Base-by-base conservation (phyloP, 1,284 basidiomycete genomes). In the Marasmius sp. region DNA sequence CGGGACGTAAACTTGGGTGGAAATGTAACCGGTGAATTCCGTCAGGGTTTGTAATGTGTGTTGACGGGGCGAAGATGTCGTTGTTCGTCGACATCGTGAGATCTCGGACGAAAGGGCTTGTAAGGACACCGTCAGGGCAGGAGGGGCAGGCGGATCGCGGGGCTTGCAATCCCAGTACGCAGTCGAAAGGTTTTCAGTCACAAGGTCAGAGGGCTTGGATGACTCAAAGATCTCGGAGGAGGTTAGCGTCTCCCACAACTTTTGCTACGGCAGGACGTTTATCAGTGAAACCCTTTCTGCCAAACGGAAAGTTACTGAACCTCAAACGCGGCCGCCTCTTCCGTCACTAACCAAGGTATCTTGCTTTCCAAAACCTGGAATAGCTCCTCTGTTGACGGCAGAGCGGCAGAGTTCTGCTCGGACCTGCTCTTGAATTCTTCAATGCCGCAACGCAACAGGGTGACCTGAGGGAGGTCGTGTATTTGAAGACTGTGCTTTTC, bases 21-120 rank as follows among this genome's bases (percentile, higher is more conserved):
- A 84, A 66, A 91, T 79, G 71, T 88, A 89, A 5, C 87, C 87
- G 0, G 87, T 89, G 64, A 89, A 81, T 64, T 87, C 85, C 0
- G 84, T 79, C 45, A 89, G 75, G 0, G 85, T 69, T 66, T 88
- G 81, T 22, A 88, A 70, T 3, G 85, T 84, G 66, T 83, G 79
- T 66, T 87, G 84, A 69, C 77, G 78, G 12, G 71, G 65, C 22
- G 66, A 66, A 68, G 67, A 66, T 61, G 69, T 74, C 48, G 70
- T 37, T 14, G 67, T 70, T n/a, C 64, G 67, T 61, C 65, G 66
- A 60, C 70, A 70, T n/a, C 83, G 79, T 9, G 45, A 49, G 22
- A 88, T 69, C 11, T 79, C 69, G 16, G 71, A 65, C n/a, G 76
- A 75, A 16, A 91, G 76, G n/a, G 70, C 65, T 22, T 70, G 65